A percentile compares a stretch with the other conserved stretches of the same genome.
phyloP scores from a whole-genome alignment of 495 filamentous ascomycete species.

The Annulohypoxylon bovei region DNA sequence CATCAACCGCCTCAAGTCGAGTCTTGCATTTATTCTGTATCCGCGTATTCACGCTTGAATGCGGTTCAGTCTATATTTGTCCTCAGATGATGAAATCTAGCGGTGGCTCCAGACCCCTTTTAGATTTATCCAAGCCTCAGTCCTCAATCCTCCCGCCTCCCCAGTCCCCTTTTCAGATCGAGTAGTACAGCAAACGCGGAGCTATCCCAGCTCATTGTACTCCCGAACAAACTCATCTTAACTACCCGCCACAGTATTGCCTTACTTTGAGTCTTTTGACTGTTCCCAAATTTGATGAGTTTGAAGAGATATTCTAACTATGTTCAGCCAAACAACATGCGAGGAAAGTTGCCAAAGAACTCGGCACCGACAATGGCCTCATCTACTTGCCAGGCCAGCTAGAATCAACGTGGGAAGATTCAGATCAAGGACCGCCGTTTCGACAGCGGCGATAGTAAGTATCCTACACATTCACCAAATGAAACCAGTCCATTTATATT shows the following conservation, averaged over 20 bases:
- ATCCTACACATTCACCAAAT: not conserved
- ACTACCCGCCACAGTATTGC: not conserved
- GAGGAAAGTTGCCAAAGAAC: constrained; percentile 72
- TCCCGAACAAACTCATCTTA: not conserved
- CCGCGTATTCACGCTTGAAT: not conserved
- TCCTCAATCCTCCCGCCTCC: not conserved
- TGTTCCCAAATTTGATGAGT: not conserved
- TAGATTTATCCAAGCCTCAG: not conserved
- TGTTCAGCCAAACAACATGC: constrained; percentile 81
- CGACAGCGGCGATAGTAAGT: constrained; percentile 71
- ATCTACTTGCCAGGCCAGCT: constrained; percentile 66
- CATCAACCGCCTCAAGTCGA: not conserved
- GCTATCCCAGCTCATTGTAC: not conserved
- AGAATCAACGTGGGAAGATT: constrained; percentile 65
- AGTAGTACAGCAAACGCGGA: not conserved
- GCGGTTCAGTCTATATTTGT: not conserved
- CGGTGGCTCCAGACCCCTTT: not conserved
- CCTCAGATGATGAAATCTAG: not conserved
- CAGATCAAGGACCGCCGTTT: constrained; percentile 66
- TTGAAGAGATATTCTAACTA: constrained; percentile 13
- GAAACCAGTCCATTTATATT: not conserved
- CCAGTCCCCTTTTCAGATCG: not conserved
- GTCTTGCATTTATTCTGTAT: not conserved
- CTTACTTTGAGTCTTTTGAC: not conserved
- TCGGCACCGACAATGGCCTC: constrained; percentile 69